phyloP scores from a whole-genome alignment of 345 rosid species.

The Arabis hirsuta region DNA sequence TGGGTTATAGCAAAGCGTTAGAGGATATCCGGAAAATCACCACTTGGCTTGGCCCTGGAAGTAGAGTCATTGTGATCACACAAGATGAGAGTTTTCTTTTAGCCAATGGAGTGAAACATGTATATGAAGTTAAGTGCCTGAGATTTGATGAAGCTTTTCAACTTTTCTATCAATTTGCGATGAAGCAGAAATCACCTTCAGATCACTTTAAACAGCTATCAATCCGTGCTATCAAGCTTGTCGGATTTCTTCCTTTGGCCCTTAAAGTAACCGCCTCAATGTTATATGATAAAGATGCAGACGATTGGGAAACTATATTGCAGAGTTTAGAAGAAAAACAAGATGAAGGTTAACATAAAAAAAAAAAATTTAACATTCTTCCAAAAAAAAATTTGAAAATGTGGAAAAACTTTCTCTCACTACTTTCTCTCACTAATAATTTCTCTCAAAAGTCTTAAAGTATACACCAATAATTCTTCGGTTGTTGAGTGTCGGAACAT shows the following conservation, averaged over 20 bases:
- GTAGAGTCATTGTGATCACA: conserved; percentile 22
- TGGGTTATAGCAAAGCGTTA: not conserved
- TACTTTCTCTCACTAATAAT: too few species aligned
- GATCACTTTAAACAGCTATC: conserved; percentile 1
- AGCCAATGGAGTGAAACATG: not conserved
- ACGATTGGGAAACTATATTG: not conserved
- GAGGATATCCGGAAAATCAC: not conserved
- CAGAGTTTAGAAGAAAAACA: too few species aligned
- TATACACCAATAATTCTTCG: too few species aligned
- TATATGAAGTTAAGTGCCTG: conserved; percentile 28
- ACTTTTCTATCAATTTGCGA: conserved; percentile 19
- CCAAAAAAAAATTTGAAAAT: too few species aligned
- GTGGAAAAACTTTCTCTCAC: too few species aligned
- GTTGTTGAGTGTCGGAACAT: too few species aligned
- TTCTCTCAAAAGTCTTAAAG: too few species aligned
- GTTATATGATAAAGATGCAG: not conserved
- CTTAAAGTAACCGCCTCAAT: not conserved
- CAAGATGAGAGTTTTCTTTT: conserved; percentile 14
- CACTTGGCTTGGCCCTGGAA: conserved; percentile 29
- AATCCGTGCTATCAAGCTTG: conserved; percentile 8
- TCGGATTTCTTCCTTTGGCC: conserved; percentile 5
- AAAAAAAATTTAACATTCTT: too few species aligned
- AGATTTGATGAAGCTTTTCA: conserved; percentile 19
- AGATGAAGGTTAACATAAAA: too few species aligned
- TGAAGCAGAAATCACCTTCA: not conserved